A percentile compares a stretch with the other conserved stretches of the same genome.
phyloP scores from a whole-genome alignment of 768 basidiomycete genomes.

The Lactarius sanguifluus region DNA sequence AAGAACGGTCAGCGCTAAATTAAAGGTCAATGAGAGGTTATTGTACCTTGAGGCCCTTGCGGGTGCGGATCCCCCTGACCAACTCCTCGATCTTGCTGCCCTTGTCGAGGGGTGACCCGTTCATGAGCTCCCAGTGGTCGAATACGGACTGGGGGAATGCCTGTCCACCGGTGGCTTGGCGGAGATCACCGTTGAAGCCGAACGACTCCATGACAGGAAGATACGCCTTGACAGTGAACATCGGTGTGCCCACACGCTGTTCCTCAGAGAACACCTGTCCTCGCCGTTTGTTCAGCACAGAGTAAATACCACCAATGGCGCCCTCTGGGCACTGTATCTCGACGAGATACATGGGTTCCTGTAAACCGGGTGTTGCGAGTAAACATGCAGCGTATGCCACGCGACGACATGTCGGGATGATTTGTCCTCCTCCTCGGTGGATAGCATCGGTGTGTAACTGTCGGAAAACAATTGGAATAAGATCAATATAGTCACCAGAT shows the following conservation, averaged over 20 bases:
- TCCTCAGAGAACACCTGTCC: slow-evolving; percentile 98
- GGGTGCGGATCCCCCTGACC: slow-evolving; percentile 74
- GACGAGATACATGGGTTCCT: slow-evolving; percentile 96
- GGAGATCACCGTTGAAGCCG: slow-evolving; percentile 97
- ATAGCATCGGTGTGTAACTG: slow-evolving; percentile 98
- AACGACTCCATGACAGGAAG: slow-evolving; percentile 90
- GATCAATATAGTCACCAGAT: slow-evolving; percentile 1
- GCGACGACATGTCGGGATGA: slow-evolving; percentile 96
- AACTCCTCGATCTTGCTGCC: slow-evolving; percentile 89
- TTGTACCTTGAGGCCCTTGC: slow-evolving; percentile 92
- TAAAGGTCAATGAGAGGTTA: not conserved
- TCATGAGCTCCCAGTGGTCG: slow-evolving; percentile 90
- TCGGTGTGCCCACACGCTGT: slow-evolving; percentile 94
- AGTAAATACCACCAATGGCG: slow-evolving; percentile 98
- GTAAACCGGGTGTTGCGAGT: slow-evolving; percentile 86
- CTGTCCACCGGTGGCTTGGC: slow-evolving; percentile 90
- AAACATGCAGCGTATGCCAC: slow-evolving; percentile 95
- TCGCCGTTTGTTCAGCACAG: slow-evolving; percentile 90
- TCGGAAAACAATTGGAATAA: slow-evolving; percentile 14
- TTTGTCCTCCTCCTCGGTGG: slow-evolving; percentile 98
- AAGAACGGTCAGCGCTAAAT: slow-evolving; percentile 24
- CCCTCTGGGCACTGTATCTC: slow-evolving; percentile 98
- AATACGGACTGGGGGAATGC: slow-evolving; percentile 97
- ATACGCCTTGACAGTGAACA: slow-evolving; percentile 99
- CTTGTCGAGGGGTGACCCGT: slow-evolving; percentile 81